Base-by-base conservation (phyloP, 305 asterid genomes). In the Withania somnifera region DNA sequence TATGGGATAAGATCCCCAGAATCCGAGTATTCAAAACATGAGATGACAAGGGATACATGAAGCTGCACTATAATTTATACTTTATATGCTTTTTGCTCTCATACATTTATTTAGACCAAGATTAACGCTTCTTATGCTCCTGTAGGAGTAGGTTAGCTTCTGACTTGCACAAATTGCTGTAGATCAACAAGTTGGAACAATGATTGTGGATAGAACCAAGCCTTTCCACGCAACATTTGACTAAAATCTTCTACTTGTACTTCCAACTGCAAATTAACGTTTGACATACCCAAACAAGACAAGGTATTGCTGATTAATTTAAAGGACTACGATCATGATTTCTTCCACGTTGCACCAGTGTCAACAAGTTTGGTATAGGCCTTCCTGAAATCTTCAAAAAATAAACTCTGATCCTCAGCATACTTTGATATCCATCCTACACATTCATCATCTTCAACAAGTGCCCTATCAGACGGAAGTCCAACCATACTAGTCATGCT, bases 361-460 rank as follows among this genome's bases (percentile, higher is more conserved):
- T 95, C 91, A 83, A 91, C 98, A 14, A 94, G 99, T 80, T 92
- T 95, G 73, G 86, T 84, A 28, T 95, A 95, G 34, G 83, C 97
- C 75, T 89, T 89, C 91, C 82, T 89, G 84, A 95, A 95, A 85
- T 95, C 98, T 81, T 92, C 88, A 69, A 94, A 95, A 84, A 94
- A 95, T 79, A 91, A 88, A 79, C 84, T 79, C 84, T 95, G 91
- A 68, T 95, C 90, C 30, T 88, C 88, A 19, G 99, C 98, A 50
- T 94, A 95, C 89, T 89, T 93, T 71, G 94, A 56, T 84, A 94
- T 92, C 98, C 99, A 95, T 87, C 96, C n/a, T n/a, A n/a, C n/a
- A n/a, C n/a, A n/a, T n/a, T n/a, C n/a, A n/a, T n/a, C n/a, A n/a
- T 94, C 90, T 80, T 67, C 56, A 61, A 45, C 53, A 85, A 69